Percentiles rank a stretch among this genome's conserved stretches.
phyloP scores from a whole-genome alignment of 805 yeast species.

The Myxozyma monticola region DNA sequence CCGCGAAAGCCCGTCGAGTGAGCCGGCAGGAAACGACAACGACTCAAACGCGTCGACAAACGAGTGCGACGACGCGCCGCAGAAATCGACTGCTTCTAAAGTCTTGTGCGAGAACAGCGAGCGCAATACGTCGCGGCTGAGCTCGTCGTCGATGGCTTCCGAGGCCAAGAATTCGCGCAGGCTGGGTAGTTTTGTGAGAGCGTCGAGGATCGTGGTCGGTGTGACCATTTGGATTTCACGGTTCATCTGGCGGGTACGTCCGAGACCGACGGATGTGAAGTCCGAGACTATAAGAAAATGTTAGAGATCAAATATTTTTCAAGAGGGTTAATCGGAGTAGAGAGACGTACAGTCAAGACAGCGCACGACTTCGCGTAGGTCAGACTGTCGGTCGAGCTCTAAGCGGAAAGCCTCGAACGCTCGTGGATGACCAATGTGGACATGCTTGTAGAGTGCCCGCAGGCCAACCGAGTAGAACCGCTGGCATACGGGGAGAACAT shows the following conservation, averaged over 20 bases:
- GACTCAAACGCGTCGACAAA: constrained; percentile 61
- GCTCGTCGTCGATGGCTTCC: constrained; percentile 82
- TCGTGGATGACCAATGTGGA: constrained; percentile 70
- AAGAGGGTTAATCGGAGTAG: background rate
- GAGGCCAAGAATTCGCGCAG: constrained; percentile 76
- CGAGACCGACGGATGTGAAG: constrained; percentile 85
- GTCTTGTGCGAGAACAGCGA: constrained; percentile 56
- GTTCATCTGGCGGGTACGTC: constrained; percentile 86
- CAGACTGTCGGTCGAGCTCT: constrained; percentile 42
- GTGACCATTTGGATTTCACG: constrained; percentile 90
- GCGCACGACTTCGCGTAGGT: constrained; percentile 59
- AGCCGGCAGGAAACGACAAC: constrained; percentile 33
- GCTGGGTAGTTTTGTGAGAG: constrained; percentile 60
- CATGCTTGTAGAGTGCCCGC: constrained; percentile 42
- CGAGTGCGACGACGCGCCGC: constrained; percentile 73
- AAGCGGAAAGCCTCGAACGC: constrained; percentile 70
- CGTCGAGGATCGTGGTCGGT: constrained; percentile 62
- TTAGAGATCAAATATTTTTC: background rate
- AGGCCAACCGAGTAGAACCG: constrained; percentile 40
- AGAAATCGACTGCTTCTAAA: constrained; percentile 75
- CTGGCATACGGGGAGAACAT: constrained; percentile 31
- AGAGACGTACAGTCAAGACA: constrained; percentile 58
- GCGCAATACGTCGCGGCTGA: constrained; percentile 59
- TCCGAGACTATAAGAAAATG: constrained; percentile 52
- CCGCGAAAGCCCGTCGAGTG: constrained; percentile 41